Evolutionary conservation across 768 basidiomycete genomes (phyloP).

Genomic region (Porphyrellus cyaneotinctus): DNA sequence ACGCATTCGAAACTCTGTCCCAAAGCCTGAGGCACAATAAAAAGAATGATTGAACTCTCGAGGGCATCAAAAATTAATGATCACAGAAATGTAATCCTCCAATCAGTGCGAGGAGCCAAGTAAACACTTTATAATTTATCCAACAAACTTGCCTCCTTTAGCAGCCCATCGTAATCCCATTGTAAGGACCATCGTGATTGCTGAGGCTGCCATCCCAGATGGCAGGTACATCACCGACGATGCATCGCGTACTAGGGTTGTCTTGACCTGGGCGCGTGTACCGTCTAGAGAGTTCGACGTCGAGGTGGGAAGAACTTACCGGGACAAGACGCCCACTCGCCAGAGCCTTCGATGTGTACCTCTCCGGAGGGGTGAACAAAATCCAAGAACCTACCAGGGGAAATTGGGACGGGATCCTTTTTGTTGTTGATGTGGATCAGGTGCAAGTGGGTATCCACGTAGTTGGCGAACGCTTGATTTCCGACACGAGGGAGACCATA

Average conservation of each 20-base stretch:
- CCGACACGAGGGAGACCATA: constrained; percentile 44
- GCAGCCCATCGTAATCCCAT: constrained; percentile 28
- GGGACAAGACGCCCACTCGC: constrained; percentile 52
- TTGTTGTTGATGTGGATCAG: constrained; percentile 56
- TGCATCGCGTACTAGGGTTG: constrained; percentile 41
- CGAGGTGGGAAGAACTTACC: constrained; percentile 26
- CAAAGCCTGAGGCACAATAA: no score
- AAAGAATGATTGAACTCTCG: no score
- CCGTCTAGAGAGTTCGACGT: background rate
- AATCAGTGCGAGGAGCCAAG: no score
- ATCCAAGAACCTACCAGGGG: constrained; percentile 34
- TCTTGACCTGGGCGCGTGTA: constrained; percentile 42
- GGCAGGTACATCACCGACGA: constrained; percentile 28
- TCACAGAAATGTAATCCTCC: no score
- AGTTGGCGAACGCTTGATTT: constrained; percentile 57
- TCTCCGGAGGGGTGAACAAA: constrained; percentile 41
- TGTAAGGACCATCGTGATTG: constrained; percentile 46
- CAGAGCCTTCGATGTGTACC: constrained; percentile 42
- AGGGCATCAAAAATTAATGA: no score
- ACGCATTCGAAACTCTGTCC: no score
- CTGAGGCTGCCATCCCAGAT: constrained; percentile 39
- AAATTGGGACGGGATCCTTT: constrained; percentile 38
- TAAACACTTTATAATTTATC: no score
- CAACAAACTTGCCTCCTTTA: constrained; percentile 1
- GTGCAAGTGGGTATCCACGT: constrained; percentile 43